Evolutionary conservation across 2,329 filamentous ascomycete genomes (phyloP).

Genomic region (Calonectria pauciramosa): DNA sequence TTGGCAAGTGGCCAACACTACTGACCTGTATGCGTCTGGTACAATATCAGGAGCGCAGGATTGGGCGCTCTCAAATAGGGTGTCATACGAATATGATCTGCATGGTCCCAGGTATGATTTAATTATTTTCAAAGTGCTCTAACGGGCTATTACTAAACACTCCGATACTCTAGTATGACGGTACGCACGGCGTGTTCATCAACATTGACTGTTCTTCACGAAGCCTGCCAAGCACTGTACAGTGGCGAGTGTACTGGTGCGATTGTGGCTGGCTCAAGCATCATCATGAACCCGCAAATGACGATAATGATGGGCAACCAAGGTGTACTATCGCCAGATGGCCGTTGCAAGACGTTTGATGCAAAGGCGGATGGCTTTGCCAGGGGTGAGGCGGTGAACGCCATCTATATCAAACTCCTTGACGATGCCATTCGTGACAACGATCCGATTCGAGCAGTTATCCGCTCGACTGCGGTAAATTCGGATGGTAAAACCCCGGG

Average conservation of each 20-base stretch:
- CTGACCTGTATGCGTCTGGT: not conserved
- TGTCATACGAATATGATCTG: not conserved
- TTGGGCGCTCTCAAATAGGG: not conserved
- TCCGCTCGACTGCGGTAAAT: constrained; percentile 50
- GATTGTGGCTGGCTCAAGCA: constrained; percentile 49
- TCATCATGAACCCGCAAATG: constrained; percentile 48
- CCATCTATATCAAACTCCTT: constrained; percentile 59
- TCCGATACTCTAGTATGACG: constrained; percentile 40
- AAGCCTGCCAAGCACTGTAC: constrained; percentile 47
- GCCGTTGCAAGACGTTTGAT: constrained; percentile 52
- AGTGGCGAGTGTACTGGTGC: constrained; percentile 44
- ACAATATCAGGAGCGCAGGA: not conserved
- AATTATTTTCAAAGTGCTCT: not conserved
- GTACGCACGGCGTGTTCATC: constrained; percentile 54
- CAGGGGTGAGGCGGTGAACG: constrained; percentile 58
- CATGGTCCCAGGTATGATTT: not conserved
- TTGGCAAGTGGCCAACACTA: not conserved
- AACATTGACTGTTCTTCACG: constrained; percentile 47
- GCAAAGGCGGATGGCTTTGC: constrained; percentile 60
- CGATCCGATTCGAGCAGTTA: constrained; percentile 54
- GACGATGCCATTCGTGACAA: constrained; percentile 58
- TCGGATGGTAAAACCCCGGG: constrained; percentile 56
- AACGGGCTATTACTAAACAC: not conserved
- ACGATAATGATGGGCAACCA: constrained; percentile 36
- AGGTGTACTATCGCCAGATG: constrained; percentile 43